Evolutionary conservation across 305 asterid genomes (phyloP).

Genomic region (Solanum hybrid): DNA sequence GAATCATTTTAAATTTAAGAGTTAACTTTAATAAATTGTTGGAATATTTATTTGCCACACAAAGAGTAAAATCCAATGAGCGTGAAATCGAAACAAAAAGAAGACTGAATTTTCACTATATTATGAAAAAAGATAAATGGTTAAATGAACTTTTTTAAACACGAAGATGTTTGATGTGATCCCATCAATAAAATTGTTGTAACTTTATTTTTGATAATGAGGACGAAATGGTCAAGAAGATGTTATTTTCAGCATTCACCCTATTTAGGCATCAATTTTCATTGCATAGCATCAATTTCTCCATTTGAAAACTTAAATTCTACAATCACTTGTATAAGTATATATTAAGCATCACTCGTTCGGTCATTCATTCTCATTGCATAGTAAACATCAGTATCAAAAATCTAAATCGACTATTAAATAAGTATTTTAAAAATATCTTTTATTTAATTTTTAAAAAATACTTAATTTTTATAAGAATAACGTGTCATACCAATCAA

Average conservation of each 20-base stretch:
- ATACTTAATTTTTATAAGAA: too few relatives aligned
- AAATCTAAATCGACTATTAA: too few relatives aligned
- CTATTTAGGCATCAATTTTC: background rate
- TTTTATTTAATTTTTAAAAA: too few relatives aligned
- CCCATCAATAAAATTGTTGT: background rate
- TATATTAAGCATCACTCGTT: background rate
- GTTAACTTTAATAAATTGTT: background rate
- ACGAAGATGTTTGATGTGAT: background rate
- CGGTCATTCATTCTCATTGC: background rate
- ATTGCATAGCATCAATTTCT: background rate
- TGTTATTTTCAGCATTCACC: background rate
- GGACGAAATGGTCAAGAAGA: background rate
- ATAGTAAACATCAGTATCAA: too few relatives aligned
- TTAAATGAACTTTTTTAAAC: background rate
- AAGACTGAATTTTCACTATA: background rate
- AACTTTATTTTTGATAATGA: background rate
- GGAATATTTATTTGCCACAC: background rate
- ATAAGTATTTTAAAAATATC: too few relatives aligned
- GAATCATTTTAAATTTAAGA: background rate
- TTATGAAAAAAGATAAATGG: background rate
- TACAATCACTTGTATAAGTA: background rate
- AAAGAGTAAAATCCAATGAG: background rate
- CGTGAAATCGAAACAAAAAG: background rate
- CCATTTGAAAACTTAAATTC: background rate
- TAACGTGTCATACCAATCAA: background rate